Evolutionary conservation across 2,329 filamentous ascomycete genomes (phyloP), one percentile per base, ranked within the genome.

Genomic region (Pyricularia grisea): DNA sequence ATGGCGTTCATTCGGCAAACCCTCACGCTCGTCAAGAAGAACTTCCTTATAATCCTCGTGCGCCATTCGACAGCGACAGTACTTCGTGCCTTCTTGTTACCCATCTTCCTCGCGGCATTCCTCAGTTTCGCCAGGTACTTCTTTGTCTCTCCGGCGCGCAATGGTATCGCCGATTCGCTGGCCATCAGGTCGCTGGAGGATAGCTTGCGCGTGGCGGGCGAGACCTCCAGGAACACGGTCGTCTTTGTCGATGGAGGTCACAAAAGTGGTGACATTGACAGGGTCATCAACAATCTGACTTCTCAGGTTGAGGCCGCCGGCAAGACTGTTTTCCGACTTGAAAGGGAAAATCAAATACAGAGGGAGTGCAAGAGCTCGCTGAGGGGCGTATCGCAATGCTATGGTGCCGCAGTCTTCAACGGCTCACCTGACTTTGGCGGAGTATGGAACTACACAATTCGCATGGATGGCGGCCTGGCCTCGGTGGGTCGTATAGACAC

Each of bases 371-470:
- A 82, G 31, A 85, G 84, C 70, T 83, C 82, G 25, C 78, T 90
- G 67, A 79, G 85, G 27, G 91, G 91, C 10, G 88, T 90, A 1
- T 91, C 90, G 1, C 82, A 81, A 4, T 95, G 92, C 78, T 92
- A 88, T 75, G 91, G 87, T 9, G 92, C 90, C 3, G 87, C 90
- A 3, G 84, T 89, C 9, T 94, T 96, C 76, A 81, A 88, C 68
- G 90, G 90, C 0, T 96, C 92, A 5, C 92, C 93, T 0, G 83
- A 79, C 1, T 89, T 95, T 79, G 92, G 92, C 11, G 71, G 77
- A 0, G 78, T 86, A 64, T 97, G 94, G 94, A 96, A 95, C 78
- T 97, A 97, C 76, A 94, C 92, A 0, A 82, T 97, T 30, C 84
- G 92, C 69, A 88, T 88, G 2, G 94, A 97, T 76, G 90, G 90